A percentile compares a stretch with the other conserved stretches of the same genome.
Conservation (phyloP, 345 rosid genomes). For the Gynandropsis gynandra region DNA sequence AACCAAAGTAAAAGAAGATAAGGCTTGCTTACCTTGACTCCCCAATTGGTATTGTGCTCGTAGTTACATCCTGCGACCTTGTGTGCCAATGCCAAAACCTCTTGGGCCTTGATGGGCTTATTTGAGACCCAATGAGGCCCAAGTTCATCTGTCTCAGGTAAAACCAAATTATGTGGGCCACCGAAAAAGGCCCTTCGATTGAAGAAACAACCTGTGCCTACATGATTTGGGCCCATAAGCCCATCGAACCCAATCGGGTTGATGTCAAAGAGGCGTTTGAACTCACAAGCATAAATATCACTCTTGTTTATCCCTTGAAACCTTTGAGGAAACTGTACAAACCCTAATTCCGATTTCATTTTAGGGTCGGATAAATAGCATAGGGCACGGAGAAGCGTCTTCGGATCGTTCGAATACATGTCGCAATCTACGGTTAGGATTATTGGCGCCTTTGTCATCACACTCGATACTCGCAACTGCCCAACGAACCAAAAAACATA, state of each 20-base stretch:
- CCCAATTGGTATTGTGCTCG: slow-evolving; percentile 59
- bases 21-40: slow-evolving; percentile 37
- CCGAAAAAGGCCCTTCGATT: slow-evolving; percentile 52
- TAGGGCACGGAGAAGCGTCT: slow-evolving; percentile 36
- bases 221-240: slow-evolving; percentile 33
- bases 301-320: slow-evolving; percentile 41
- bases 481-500: neutral
- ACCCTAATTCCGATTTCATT: slow-evolving; percentile 24
- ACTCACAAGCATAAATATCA: slow-evolving; percentile 49
- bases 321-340: slow-evolving; percentile 65
- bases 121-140: slow-evolving; percentile 18
- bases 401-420: slow-evolving; percentile 67
- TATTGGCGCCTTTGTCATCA: slow-evolving; percentile 61
- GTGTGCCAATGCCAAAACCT: slow-evolving; percentile 36
- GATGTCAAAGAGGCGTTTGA: slow-evolving; percentile 31
- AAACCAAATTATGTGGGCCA: slow-evolving; percentile 19
- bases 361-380: slow-evolving; percentile 47
- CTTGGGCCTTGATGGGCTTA: slow-evolving; percentile 26
- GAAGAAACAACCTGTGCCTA: slow-evolving; percentile 68
- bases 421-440: slow-evolving; percentile 75
- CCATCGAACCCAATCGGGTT: slow-evolving; percentile 49
- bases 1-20: too few species aligned
- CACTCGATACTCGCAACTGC: slow-evolving; percentile 67
- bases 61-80: slow-evolving; percentile 44
- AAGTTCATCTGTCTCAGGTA: slow-evolving; percentile 34